Conservation (phyloP, 768 basidiomycete genomes). For the Suillus bovinus region DNA sequence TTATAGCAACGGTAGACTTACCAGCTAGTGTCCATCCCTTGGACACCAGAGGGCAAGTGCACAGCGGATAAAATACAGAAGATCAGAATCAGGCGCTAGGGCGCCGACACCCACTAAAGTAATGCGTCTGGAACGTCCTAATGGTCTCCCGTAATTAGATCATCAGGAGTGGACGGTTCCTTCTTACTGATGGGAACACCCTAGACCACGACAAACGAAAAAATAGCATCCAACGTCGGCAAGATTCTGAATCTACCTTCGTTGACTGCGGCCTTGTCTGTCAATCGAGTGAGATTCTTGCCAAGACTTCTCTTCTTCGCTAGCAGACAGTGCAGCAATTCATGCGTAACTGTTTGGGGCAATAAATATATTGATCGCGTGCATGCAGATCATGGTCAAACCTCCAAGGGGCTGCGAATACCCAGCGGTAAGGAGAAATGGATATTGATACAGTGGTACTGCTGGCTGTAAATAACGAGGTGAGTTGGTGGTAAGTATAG, state of each 20-base stretch:
- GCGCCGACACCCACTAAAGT: not conserved
- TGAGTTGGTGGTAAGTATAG: not conserved
- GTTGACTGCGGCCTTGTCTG: not conserved
- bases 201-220: not conserved
- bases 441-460: not conserved
- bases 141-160: not conserved
- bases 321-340: not conserved
- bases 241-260: not conserved
- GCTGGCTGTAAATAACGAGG: not conserved
- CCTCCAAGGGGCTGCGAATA: not conserved
- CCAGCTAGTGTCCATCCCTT: not conserved
- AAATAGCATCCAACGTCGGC: not conserved
- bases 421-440: not conserved
- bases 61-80: not conserved
- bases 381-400: not conserved
- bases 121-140: not conserved
- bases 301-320: not conserved
- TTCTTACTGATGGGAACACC: not conserved
- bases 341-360: not conserved
- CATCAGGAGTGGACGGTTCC: not conserved
- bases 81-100: not conserved
- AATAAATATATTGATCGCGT: not conserved
- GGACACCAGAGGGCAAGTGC: conserved; percentile 5
- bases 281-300: not conserved
- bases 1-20: not conserved